phyloP scores from a whole-genome alignment of 495 filamentous ascomycete species.

The Jackrogersella minutella region DNA sequence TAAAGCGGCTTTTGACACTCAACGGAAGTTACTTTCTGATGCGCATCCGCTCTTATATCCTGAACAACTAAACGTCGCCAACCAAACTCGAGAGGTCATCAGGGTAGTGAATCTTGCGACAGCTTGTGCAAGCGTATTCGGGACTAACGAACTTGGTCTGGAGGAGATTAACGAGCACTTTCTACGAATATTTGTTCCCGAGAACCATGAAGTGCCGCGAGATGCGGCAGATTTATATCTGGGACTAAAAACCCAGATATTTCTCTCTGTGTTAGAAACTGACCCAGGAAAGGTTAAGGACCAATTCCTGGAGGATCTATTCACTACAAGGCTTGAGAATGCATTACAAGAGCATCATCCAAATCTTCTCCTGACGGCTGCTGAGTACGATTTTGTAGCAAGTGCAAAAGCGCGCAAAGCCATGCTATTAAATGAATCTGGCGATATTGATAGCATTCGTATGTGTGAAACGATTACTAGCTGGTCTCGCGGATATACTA shows the following conservation, averaged over 20 bases:
- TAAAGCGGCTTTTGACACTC: slow-evolving; percentile 80
- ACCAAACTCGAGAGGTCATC: slow-evolving; percentile 67
- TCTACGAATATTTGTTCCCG: slow-evolving; percentile 81
- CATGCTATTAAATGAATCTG: slow-evolving; percentile 69
- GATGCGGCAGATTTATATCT: slow-evolving; percentile 77
- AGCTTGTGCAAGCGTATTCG: slow-evolving; percentile 83
- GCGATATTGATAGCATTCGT: slow-evolving; percentile 67
- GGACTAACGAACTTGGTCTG: slow-evolving; percentile 81
- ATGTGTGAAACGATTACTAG: slow-evolving; percentile 29
- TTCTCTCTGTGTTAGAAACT: slow-evolving; percentile 68
- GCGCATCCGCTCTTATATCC: slow-evolving; percentile 74
- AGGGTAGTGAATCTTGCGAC: slow-evolving; percentile 88
- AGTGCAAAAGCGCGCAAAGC: slow-evolving; percentile 70
- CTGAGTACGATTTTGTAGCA: slow-evolving; percentile 77
- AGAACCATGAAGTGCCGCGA: slow-evolving; percentile 74
- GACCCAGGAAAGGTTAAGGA: slow-evolving; percentile 69
- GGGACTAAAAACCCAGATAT: slow-evolving; percentile 86
- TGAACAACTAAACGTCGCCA: slow-evolving; percentile 72
- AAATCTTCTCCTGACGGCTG: slow-evolving; percentile 68
- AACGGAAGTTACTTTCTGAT: slow-evolving; percentile 79
- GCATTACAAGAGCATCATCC: slow-evolving; percentile 70
- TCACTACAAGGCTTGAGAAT: slow-evolving; percentile 73
- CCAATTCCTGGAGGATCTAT: slow-evolving; percentile 75
- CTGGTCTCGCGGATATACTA: slow-evolving; percentile 25
- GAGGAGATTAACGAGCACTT: slow-evolving; percentile 86